Evolutionary conservation across 495 filamentous ascomycete species (phyloP).

Genomic region (Penicillium malachiteum): DNA sequence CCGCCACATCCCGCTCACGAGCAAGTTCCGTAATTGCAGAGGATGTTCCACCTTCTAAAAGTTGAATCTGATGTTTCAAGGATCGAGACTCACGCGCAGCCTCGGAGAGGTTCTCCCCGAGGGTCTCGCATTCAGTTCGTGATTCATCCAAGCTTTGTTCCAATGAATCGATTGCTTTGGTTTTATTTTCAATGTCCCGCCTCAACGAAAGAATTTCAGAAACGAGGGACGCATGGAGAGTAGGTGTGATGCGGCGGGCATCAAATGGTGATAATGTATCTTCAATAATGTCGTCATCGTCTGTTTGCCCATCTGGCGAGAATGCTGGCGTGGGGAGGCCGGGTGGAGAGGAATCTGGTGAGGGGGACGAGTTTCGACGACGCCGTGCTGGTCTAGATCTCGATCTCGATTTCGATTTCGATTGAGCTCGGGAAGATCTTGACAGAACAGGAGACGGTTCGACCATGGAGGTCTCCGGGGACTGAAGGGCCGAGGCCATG

Average conservation of each 20-base stretch:
- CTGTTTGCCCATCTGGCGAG: constrained; percentile 41
- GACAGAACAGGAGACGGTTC: constrained; percentile 62
- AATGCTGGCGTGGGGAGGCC: constrained; percentile 48
- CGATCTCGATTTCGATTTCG: constrained; percentile 46
- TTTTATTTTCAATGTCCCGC: constrained; percentile 84
- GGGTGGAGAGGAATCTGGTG: constrained; percentile 59
- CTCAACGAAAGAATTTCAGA: constrained; percentile 88
- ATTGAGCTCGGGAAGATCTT: constrained; percentile 65
- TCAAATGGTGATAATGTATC: constrained; percentile 79
- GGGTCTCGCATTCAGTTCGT: constrained; percentile 68
- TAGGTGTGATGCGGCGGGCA: constrained; percentile 89
- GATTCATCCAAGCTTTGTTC: constrained; percentile 72
- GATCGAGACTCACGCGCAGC: constrained; percentile 73
- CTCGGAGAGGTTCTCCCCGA: constrained; percentile 58
- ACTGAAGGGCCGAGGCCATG: constrained; percentile 31
- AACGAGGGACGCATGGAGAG: constrained; percentile 89
- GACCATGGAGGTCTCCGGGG: constrained; percentile 24
- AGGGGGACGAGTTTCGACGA: constrained; percentile 60
- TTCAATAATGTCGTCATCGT: constrained; percentile 61
- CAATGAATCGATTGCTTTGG: constrained; percentile 76
- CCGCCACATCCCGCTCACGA: constrained; percentile 81
- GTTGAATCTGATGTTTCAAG: constrained; percentile 77
- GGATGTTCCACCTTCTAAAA: constrained; percentile 83
- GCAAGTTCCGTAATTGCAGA: constrained; percentile 79
- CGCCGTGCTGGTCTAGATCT: constrained; percentile 52